A percentile compares a stretch with the other conserved stretches of the same genome.
Conservation (phyloP, 345 rosid genomes). For the Syzygium grande region DNA sequence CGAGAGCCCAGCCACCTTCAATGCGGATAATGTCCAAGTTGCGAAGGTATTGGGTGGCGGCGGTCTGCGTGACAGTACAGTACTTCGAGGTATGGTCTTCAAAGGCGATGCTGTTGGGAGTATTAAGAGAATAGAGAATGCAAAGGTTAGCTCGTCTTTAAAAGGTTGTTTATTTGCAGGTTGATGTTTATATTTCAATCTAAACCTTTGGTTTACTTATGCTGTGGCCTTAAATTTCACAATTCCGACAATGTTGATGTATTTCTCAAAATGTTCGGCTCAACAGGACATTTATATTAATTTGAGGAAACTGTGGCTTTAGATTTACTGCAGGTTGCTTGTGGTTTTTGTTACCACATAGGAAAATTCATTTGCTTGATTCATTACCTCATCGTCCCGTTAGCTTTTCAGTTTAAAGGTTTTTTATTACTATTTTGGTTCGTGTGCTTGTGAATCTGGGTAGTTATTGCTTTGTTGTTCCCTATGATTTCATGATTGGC, state of each 20-base stretch:
- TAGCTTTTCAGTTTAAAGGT: not conserved
- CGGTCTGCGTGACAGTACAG: slow-evolving; percentile 64
- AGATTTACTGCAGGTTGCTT: not conserved
- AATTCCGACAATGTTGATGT: not conserved
- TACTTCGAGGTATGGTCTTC: slow-evolving; percentile 88
- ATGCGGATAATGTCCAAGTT: slow-evolving; percentile 89
- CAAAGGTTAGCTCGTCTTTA: slow-evolving; percentile 51
- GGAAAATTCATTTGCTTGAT: not conserved
- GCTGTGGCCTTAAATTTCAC: not conserved
- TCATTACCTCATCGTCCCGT: not conserved
- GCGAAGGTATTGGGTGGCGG: slow-evolving; percentile 92
- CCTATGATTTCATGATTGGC: not conserved
- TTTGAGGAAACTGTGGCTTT: not conserved
- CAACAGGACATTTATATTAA: not conserved
- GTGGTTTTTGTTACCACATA: not conserved
- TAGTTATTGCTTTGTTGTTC: not conserved
- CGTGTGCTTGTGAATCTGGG: not conserved
- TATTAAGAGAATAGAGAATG: slow-evolving; percentile 72
- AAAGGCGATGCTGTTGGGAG: slow-evolving; percentile 84
- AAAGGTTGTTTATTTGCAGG: not conserved
- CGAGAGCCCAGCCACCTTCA: slow-evolving; percentile 79
- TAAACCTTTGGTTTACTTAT: not conserved
- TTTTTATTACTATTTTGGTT: not conserved
- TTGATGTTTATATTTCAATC: not conserved
- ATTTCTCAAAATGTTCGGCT: not conserved